A percentile compares a stretch with the other conserved stretches of the same genome.
Conservation (phyloP, 2,329 filamentous ascomycete species). For the Diaporthe humulicola region DNA sequence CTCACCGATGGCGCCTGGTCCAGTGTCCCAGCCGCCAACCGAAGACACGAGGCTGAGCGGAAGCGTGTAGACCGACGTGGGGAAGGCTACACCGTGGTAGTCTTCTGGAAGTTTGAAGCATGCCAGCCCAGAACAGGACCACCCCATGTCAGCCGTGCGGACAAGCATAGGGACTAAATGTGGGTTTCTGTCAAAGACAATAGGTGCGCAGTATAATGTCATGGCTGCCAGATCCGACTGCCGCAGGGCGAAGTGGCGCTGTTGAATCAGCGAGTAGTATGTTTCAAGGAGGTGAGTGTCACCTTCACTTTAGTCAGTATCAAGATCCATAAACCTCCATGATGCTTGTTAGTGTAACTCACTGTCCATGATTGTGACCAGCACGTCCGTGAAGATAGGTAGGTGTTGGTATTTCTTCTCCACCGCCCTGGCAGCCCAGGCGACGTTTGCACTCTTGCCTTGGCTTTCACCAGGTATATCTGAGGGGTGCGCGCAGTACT, state of each 20-base stretch:
- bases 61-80: constrained; percentile 22
- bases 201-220: constrained; percentile 8
- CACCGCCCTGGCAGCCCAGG: constrained; percentile 4
- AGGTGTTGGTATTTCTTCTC: not conserved
- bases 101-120: constrained; percentile 23
- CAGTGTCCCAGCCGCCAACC: constrained; percentile 23
- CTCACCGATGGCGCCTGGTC: constrained; percentile 21
- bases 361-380: constrained; percentile 29
- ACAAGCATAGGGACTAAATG: constrained; percentile 10
- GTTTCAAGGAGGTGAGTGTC: constrained; percentile 23
- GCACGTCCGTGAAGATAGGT: not conserved
- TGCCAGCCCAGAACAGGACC: constrained; percentile 9
- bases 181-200: constrained; percentile 19
- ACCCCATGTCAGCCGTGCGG: constrained; percentile 1
- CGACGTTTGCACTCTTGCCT: constrained; percentile 29
- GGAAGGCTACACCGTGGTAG: not conserved
- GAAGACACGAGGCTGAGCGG: constrained; percentile 11
- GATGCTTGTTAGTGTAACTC: not conserved
- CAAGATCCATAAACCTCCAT: not conserved
- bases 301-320: not conserved
- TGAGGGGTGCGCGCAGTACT: constrained; percentile 6
- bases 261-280: constrained; percentile 14
- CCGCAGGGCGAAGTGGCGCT: not conserved
- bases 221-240: constrained; percentile 1
- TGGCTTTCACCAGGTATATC: constrained; percentile 23